A percentile compares a stretch with the other conserved stretches of the same genome.
These are phyloP conservation scores for Apiospora arundinis DNA, from an alignment of 2,329 filamentous ascomycete genomes.

Conservation along the genomic window DNA sequence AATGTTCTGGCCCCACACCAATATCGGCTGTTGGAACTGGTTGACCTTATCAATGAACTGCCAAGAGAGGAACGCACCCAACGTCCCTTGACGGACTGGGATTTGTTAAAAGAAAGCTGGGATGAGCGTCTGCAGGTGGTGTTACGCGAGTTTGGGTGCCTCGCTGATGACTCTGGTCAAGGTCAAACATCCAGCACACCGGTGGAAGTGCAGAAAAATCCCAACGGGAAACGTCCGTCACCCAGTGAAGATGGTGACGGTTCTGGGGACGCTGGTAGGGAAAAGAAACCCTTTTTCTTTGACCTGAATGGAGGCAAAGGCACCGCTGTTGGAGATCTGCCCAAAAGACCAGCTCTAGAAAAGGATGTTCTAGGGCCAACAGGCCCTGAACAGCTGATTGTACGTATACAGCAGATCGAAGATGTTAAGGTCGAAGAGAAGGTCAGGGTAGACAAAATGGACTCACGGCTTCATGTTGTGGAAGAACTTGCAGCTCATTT, in stretches of 20 bases:
- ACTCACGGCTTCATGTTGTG: too few relatives aligned
- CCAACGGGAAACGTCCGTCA: not conserved
- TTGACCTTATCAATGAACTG: not conserved
- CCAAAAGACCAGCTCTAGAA: not conserved
- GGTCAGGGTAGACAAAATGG: not conserved
- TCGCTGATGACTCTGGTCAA: not conserved
- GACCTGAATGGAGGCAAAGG: not conserved
- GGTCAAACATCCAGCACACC: not conserved
- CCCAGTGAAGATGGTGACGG: not conserved
- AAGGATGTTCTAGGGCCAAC: not conserved
- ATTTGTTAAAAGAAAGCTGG: not conserved
- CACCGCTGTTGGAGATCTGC: not conserved
- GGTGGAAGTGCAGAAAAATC: not conserved
- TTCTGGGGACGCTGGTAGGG: not conserved
- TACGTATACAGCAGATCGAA: too few relatives aligned
- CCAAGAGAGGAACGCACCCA: not conserved
- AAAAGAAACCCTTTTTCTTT: not conserved
- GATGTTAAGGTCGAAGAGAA: too few relatives aligned
- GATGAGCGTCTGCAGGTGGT: not conserved
- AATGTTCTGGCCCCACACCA: not conserved
- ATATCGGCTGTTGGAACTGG: not conserved
- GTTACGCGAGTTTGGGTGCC: not conserved
- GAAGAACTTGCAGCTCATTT: too few relatives aligned
- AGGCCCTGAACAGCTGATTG: too few relatives aligned
- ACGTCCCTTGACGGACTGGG: not conserved